Evolutionary conservation across 1,139 yeast species (phyloP).

Genomic region (Komagataea norvegica): DNA sequence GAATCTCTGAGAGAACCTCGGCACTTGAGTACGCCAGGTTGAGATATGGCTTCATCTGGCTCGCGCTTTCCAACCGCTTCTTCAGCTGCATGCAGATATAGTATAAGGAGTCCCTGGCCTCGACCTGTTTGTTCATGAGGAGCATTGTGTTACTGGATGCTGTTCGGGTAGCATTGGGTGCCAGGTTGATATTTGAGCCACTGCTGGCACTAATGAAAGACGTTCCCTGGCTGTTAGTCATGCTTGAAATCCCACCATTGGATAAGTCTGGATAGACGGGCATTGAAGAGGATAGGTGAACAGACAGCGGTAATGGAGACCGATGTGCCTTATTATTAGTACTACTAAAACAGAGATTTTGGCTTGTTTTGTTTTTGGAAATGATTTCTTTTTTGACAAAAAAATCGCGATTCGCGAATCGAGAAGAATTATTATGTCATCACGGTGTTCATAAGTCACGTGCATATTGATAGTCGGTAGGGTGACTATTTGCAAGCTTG

Average conservation of each 20-base stretch:
- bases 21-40: slow-evolving; percentile 57
- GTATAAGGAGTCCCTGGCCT: slow-evolving; percentile 66
- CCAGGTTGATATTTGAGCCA: slow-evolving; percentile 11
- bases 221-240: not conserved
- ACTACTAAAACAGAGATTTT: too few relatives aligned
- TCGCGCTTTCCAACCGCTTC: slow-evolving; percentile 54
- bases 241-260: not conserved
- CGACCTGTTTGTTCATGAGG: slow-evolving; percentile 61
- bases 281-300: slow-evolving; percentile 1
- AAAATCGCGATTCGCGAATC: too few relatives aligned
- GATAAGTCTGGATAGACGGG: slow-evolving; percentile 6
- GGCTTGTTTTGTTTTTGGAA: slow-evolving; percentile 3
- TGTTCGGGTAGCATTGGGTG: slow-evolving; percentile 6
- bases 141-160: slow-evolving; percentile 30
- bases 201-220: slow-evolving; percentile 8
- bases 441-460: too few relatives aligned
- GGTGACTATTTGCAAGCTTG: too few relatives aligned
- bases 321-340: too few relatives aligned
- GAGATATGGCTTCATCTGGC: slow-evolving; percentile 70
- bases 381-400: not conserved
- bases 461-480: too few relatives aligned
- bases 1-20: slow-evolving; percentile 66
- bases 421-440: too few relatives aligned
- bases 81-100: slow-evolving; percentile 63
- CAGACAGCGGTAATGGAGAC: not conserved